A percentile compares a stretch with the other conserved stretches of the same genome.
These are phyloP conservation scores for Triticum urartu DNA, from an alignment of 176 grass and related monocot genomes.

Conservation along the genomic window DNA sequence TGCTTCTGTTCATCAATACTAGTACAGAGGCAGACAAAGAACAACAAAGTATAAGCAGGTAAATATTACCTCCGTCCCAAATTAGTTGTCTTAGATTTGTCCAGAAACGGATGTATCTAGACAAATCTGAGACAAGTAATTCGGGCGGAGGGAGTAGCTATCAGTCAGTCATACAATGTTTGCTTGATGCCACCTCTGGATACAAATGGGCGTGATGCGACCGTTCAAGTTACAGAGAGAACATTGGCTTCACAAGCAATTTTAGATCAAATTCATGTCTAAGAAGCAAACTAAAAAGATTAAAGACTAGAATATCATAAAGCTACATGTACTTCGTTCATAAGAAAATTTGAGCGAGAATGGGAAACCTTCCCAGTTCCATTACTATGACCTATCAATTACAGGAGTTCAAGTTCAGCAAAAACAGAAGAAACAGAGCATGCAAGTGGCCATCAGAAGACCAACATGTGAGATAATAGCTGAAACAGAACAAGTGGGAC, in stretches of 20 bases:
- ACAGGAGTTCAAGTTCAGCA: neutral
- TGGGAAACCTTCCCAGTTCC: neutral
- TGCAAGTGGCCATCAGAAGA: neutral
- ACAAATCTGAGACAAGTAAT: no score
- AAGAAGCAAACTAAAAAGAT: neutral
- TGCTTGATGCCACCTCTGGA: neutral
- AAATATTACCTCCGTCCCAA: neutral
- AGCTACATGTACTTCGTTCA: neutral
- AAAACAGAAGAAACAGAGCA: neutral
- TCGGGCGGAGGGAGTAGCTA: neutral
- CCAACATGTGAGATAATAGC: neutral
- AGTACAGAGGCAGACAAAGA: neutral
- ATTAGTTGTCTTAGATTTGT: no score
- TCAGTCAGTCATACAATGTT: neutral
- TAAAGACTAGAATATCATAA: neutral
- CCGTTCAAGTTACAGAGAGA: neutral
- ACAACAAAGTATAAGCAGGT: neutral
- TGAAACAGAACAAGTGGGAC: neutral
- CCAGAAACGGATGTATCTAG: no score
- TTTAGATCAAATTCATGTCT: constrained; percentile 6
- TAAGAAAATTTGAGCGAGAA: neutral
- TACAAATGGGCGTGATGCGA: neutral
- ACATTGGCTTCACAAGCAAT: neutral
- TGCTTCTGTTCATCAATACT: neutral
- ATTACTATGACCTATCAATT: neutral